These are phyloP conservation scores for Fistulinella prunicolor DNA, from an alignment of 768 basidiomycete species.

Conservation along the genomic window DNA sequence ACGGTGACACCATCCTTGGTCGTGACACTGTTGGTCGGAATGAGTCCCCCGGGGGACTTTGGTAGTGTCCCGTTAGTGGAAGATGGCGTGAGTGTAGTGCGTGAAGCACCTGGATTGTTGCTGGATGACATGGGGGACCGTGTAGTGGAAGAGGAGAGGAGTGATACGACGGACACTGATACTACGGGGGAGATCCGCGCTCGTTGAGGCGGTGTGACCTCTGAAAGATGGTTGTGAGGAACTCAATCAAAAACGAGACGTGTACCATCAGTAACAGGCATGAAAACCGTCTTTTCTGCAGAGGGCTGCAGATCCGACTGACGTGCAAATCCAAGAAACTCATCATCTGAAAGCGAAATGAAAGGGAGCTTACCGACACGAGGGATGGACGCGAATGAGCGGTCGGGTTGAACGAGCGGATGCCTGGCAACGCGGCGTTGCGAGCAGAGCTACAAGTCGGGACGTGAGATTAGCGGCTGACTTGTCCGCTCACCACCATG, in stretches of 20 bases:
- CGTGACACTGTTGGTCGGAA: conserved; percentile 83
- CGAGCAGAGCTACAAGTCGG: too few species aligned
- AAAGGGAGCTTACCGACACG: conserved; percentile 19
- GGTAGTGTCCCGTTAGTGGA: conserved; percentile 33
- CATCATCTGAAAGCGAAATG: conserved; percentile 34
- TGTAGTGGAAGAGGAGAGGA: too few species aligned
- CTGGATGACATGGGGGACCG: conserved; percentile 25
- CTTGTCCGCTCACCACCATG: conserved; percentile 5
- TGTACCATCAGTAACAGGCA: conserved; percentile 40
- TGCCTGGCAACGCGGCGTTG: too few species aligned
- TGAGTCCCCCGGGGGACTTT: conserved; percentile 47
- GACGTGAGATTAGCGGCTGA: conserved; percentile 15
- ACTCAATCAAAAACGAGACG: background rate
- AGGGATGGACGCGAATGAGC: background rate
- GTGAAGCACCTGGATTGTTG: conserved; percentile 32
- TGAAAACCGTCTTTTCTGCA: conserved; percentile 37
- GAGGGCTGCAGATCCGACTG: conserved; percentile 45
- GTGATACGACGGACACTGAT: too few species aligned
- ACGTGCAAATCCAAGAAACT: conserved; percentile 58
- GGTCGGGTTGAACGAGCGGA: too few species aligned
- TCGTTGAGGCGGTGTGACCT: too few species aligned
- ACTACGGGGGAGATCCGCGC: too few species aligned
- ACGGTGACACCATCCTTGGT: conserved; percentile 73
- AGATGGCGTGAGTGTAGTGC: conserved; percentile 27
- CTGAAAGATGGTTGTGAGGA: conserved; percentile 10